Base-by-base conservation (phyloP, 805 yeast species). In the Starmerella floris region DNA sequence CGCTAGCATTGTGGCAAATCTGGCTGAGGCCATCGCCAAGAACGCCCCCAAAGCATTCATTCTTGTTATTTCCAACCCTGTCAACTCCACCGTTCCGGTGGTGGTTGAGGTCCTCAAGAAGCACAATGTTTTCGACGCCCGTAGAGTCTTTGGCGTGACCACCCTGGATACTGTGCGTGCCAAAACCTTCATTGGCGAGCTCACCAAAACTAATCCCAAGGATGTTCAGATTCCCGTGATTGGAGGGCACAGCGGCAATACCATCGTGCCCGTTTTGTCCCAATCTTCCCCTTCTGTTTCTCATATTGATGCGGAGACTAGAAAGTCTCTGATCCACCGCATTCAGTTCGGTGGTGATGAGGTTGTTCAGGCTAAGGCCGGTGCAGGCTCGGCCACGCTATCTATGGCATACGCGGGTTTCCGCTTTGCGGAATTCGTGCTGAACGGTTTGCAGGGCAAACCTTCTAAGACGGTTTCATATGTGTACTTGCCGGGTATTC, bases 271-370 rank as follows among this genome's bases (percentile, higher is more conserved):
- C 42, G 69, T 85, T 52, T 74, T 79, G 60, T 72, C 85, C 22
- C 56, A 53, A 45, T 35, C 56, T 23, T 52, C 59, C 36, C 67
- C 68, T 40, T 41, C 49, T 42, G 48, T 64, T 56, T 45, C 58
- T 58, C 54, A 57, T 56, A 56, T 66, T 60, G 42, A 58, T 57
- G 62, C 58, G 54, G 60, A 58, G 55, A 50, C 51, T 30, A 54
- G 56, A 42, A 75, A 74, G 56, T 73, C 73, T 48, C 73, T 87
- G 54, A 74, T 84, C 56, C 72, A 83, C 72, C 76, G 97, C 66
- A 87, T 87, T 53, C 96, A 87, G 68, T 85, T 80, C 55, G 94
- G 94, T 49, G 97, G 97, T 60, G 97, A 87, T 61, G 96, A 88
- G 65, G 94, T 87, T 37, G 97, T 87, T 51, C 70, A 81, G 67